These are phyloP conservation scores for Asclepias syriaca DNA, from an alignment of 257 asterid species.

Conservation along the genomic window DNA sequence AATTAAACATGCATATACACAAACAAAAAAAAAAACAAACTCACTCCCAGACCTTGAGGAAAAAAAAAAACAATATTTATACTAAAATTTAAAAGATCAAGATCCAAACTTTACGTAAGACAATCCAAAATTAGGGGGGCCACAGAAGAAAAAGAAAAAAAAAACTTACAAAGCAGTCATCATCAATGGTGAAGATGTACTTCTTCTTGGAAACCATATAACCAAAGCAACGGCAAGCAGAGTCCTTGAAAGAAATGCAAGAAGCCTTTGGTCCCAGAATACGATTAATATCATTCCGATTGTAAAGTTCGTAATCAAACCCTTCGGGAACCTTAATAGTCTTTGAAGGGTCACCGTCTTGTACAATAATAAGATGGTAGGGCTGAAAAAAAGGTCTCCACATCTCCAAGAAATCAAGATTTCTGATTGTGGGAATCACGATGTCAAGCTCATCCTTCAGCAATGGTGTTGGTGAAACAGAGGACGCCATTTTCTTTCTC, in stretches of 20 bases:
- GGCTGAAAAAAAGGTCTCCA: conserved; percentile 73
- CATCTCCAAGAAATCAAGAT: conserved; percentile 69
- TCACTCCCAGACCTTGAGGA: not conserved
- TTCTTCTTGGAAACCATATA: conserved; percentile 73
- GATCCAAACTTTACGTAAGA: not conserved
- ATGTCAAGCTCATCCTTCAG: conserved; percentile 66
- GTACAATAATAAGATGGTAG: conserved; percentile 66
- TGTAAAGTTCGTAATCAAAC: conserved; percentile 61
- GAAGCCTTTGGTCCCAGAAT: conserved; percentile 65
- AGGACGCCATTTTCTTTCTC: conserved; percentile 29
- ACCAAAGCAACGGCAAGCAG: conserved; percentile 81
- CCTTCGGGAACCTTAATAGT: conserved; percentile 61
- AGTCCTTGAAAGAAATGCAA: conserved; percentile 79
- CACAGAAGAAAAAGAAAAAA: not conserved
- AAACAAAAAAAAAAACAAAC: not conserved
- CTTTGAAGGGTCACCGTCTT: conserved; percentile 70
- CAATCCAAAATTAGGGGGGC: not conserved
- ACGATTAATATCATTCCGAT: conserved; percentile 58
- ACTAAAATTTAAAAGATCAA: conserved; percentile 14
- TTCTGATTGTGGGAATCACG: conserved; percentile 67
- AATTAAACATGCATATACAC: not conserved
- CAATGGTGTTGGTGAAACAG: conserved; percentile 36
- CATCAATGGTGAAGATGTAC: conserved; percentile 71
- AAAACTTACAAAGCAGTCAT: conserved; percentile 64
- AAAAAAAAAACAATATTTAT: conserved; percentile 7